Base-by-base conservation (phyloP, 1,139 yeast genomes). In the Yamadazyma siamensis region DNA sequence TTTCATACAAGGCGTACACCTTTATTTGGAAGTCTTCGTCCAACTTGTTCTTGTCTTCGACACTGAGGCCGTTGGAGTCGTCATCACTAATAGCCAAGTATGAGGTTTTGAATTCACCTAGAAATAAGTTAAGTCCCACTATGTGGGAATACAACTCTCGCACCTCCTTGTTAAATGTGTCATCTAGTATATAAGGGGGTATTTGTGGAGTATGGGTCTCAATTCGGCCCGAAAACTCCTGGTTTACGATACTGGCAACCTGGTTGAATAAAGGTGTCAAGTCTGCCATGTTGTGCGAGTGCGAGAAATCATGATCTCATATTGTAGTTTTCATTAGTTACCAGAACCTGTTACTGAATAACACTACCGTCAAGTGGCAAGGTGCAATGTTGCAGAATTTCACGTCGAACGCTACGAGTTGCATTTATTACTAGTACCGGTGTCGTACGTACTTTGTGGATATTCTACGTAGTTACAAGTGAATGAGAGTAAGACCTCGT, bases 1-100 rank as follows among this genome's bases (percentile, higher is more conserved):
- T 71, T 39, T 75, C 73, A 33, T 62, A 63, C 45, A 70, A 55
- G 35, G 70, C 68, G 40, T 75, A 79, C 21, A 76, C 46, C 44
- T 71, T 70, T 18, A 65, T 49, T 35, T 75, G 67, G 27, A 75
- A 62, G 36, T 76, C 80, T 34, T 74, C 71, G 38, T 77, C 83
- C 17, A 77, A 61, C 26, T 67, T 65, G 39, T 75, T 74, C 47
- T 76, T 74, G 29, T 76, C 79, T 5, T 55, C 61, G 7, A 61
- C 61, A 2, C 66, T 31, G 11, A 41, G 20, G 46, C 21, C 44
- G 39, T 19, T 34, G 26, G 21, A 28, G 28, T 26, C 20, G 43
- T 36, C 39, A 16, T 58, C 65, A 33, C 53, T 54, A 6, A 59
- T 52, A 15, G 73, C 57, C 13, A 74, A 48, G 43, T 78, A 78